Conservation (phyloP, 2,329 filamentous ascomycete species). For the Penicillium frequentans region DNA sequence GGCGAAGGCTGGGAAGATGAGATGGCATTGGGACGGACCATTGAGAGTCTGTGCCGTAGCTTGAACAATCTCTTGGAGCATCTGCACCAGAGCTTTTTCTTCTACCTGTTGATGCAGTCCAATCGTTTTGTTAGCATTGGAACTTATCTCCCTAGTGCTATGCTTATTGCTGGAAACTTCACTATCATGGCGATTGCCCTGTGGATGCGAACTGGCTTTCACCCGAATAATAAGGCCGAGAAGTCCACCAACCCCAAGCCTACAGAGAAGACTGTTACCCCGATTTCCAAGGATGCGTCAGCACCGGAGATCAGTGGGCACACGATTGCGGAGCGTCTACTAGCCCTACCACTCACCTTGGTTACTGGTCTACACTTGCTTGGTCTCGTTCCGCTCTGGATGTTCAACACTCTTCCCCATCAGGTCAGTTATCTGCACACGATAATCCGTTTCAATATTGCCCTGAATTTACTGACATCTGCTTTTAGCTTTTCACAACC, state of each 20-base stretch:
- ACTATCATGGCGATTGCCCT: constrained; percentile 91
- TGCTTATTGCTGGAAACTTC: constrained; percentile 92
- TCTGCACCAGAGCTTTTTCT: constrained; percentile 98
- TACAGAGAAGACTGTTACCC: constrained; percentile 27
- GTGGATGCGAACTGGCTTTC: constrained; percentile 84
- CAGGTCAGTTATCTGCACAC: constrained; percentile 54
- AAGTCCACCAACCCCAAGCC: constrained; percentile 25
- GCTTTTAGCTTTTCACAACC: constrained; percentile 56
- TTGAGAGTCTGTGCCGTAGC: constrained; percentile 89
- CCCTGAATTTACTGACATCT: constrained; percentile 1
- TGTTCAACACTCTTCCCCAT: constrained; percentile 75
- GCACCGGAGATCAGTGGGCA: constrained; percentile 13
- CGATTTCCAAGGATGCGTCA: not conserved
- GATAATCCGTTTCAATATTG: too few relatives aligned
- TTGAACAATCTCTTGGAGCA: constrained; percentile 96
- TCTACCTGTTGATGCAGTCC: constrained; percentile 89
- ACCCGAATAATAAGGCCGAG: constrained; percentile 23
- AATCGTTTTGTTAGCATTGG: constrained; percentile 97
- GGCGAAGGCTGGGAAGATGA: constrained; percentile 96
- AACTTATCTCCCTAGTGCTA: constrained; percentile 95
- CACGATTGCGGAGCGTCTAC: constrained; percentile 36
- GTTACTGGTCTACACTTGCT: constrained; percentile 73
- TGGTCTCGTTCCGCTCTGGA: constrained; percentile 75
- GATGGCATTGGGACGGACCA: constrained; percentile 85
- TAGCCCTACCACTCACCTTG: constrained; percentile 61